phyloP scores from a whole-genome alignment of 441 rosid genomes.

The Adansonia gregorii region DNA sequence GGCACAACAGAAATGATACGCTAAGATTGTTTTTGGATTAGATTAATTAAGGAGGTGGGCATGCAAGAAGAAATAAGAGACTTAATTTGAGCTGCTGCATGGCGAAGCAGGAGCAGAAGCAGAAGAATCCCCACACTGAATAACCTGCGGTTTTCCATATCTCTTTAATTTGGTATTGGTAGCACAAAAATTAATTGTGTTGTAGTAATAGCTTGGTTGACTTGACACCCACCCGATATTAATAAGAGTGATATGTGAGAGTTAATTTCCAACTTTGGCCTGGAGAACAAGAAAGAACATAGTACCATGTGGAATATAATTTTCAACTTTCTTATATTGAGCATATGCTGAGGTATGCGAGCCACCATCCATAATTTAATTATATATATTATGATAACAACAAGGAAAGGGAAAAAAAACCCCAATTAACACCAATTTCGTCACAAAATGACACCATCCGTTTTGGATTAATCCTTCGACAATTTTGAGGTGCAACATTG shows the following conservation, averaged over 20 bases:
- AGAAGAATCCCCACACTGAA: neutral
- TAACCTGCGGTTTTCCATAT: neutral
- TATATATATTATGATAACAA: neutral
- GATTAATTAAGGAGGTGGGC: no score
- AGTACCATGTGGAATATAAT: neutral
- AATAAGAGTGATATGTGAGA: neutral
- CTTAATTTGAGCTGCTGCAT: conserved; percentile 1
- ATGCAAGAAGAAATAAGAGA: neutral
- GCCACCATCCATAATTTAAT: no score
- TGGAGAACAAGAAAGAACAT: neutral
- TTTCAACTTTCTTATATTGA: neutral
- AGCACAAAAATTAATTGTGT: no score
- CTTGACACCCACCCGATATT: neutral
- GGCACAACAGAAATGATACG: no score
- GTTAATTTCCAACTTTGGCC: neutral
- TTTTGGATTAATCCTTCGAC: neutral
- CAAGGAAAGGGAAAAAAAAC: neutral
- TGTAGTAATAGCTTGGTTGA: neutral
- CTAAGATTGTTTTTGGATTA: no score
- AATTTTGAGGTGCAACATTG: neutral
- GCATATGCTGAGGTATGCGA: neutral
- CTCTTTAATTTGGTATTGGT: neutral
- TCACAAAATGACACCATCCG: neutral
- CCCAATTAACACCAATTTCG: neutral
- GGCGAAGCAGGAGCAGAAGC: neutral